Base-by-base conservation (phyloP, 345 rosid species). In the Gossypium mustelinum region DNA sequence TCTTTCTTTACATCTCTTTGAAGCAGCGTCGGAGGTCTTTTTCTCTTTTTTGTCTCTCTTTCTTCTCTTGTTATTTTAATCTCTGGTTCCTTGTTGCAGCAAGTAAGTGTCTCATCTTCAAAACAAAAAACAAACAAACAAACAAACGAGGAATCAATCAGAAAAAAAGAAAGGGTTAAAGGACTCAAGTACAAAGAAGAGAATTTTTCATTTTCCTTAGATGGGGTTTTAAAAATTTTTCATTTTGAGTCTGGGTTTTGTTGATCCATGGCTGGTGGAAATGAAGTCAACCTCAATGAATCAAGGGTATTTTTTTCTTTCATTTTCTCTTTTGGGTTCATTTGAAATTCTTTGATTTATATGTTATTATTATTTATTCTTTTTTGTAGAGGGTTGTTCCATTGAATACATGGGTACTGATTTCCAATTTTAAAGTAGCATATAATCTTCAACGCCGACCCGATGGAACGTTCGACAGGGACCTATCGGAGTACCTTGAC, bases 351-450 rank as follows among this genome's bases (percentile, higher is more conserved):
- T 18, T 55, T 9, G 11, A 9, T n/a, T n/a, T 8, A 55, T 55
- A 34, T 55, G 25, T 56, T 20, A 2, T 0, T 18, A 0, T 2
- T 54, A 8, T 68, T 44, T 25, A 20, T 72, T 22, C 64, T 55
- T 2, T 72, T 1, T 72, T 84, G 86, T 78, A 95, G 99, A 93
- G 90, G 76, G 92, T 95, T 75, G 99, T 95, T 79, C 99, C 99
- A 59, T 83, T 95, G 4, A 93, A 91, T 84, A 95, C 98, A 65
- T 95, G 96, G 97, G 96, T 93, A 75, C 97, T 95, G 78, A 95
- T 95, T 76, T 95, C 98, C 78, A 91, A 95, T 73, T 95, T 95
- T 88, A 95, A 89, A 92, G 84, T 93, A 11, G 92, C 98, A 55
- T 93, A 94, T 85, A 93, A 90, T 68, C 81, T 92, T 55, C 99